Conservation (phyloP, 805 yeast genomes). For the Teunomyces barrocoloradensis region DNA sequence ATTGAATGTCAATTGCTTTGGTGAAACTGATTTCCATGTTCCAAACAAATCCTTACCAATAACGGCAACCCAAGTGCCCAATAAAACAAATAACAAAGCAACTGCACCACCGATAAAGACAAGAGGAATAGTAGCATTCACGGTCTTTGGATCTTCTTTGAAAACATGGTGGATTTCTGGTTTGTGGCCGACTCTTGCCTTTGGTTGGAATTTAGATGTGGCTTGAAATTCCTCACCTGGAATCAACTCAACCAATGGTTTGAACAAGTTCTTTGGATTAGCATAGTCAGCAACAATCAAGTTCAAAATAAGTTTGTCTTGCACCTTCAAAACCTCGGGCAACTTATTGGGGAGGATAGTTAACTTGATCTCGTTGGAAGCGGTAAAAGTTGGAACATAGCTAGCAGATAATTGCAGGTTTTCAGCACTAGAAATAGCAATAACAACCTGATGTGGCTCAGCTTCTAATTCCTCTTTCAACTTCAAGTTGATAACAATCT, state of each 20-base stretch:
- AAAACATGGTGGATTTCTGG: slow-evolving; percentile 68
- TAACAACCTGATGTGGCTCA: slow-evolving; percentile 36
- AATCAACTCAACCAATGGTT: slow-evolving; percentile 28
- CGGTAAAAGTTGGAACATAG: slow-evolving; percentile 28
- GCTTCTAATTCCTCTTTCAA: slow-evolving; percentile 16
- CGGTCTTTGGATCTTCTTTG: slow-evolving; percentile 51
- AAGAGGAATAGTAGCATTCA: slow-evolving; percentile 49
- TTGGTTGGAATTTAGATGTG: slow-evolving; percentile 18
- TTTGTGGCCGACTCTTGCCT: slow-evolving; percentile 44
- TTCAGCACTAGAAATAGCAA: slow-evolving; percentile 25
- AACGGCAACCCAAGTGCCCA: slow-evolving; percentile 42
- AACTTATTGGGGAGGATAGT: slow-evolving; percentile 26
- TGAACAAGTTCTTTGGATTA: slow-evolving; percentile 18
- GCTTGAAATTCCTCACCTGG: slow-evolving; percentile 27
- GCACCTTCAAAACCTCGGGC: slow-evolving; percentile 35
- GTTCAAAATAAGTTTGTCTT: slow-evolving; percentile 28
- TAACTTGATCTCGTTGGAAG: slow-evolving; percentile 18
- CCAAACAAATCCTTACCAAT: slow-evolving; percentile 30
- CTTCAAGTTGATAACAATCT: slow-evolving; percentile 25
- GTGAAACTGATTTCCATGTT: slow-evolving; percentile 33
- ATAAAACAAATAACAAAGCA: slow-evolving; percentile 39
- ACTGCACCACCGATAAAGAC: slow-evolving; percentile 47
- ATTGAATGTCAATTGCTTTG: slow-evolving; percentile 33
- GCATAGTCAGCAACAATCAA: slow-evolving; percentile 30
- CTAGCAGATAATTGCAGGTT: slow-evolving; percentile 31